Evolutionary conservation across 2,329 filamentous ascomycete species (phyloP), one percentile per base, ranked within the genome.

Genomic region (Geoglossum cookeanum): DNA sequence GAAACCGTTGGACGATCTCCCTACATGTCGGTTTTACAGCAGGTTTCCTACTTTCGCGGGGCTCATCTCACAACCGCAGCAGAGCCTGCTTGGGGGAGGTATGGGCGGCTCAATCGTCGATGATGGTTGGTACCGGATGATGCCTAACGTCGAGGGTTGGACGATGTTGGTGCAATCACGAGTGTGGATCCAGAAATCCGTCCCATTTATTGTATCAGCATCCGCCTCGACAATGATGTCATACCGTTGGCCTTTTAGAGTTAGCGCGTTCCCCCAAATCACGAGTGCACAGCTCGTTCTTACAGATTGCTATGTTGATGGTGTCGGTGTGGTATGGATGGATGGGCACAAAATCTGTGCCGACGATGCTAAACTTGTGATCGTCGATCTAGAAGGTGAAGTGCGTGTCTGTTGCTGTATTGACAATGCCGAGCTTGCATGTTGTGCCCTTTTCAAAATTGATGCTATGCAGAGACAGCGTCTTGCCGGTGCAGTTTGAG

Each of bases 281-380:
- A 62, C 65, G 65, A 60, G 54, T 67, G 65, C 68, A 71, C 59
- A 64, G 65, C 61, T 75, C 72, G 59, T 70, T 69, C 37, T 68
- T 69, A 58, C 72, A 71, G 9, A 73, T 66, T 15, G 69, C 70
- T 13, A 68, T 68, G 63, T 76, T 77, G 63, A 76, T 68, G 7
- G 45, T 4, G 8, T 77, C 71, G 0, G 81, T 81, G 3, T 76
- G 71, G 65, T 84, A 86, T 0, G 83, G 81, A 61, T 78, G 65
- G 37, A 84, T 70, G 1, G 76, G 72, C 3, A 83, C 78, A 58
- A 82, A 82, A 64, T 85, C 82, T 62, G 78, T 78, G 27, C 80
- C 74, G 57, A 85, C 79, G 57, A 85, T 78, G 0, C 74, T 81
- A 67, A 85, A 70, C 22, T 68, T 76, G 66, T 85, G 81, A 1